A percentile compares a stretch with the other conserved stretches of the same genome.
Evolutionary conservation across 2,329 filamentous ascomycete species (phyloP).

Genomic region (Calonectria crousiana): DNA sequence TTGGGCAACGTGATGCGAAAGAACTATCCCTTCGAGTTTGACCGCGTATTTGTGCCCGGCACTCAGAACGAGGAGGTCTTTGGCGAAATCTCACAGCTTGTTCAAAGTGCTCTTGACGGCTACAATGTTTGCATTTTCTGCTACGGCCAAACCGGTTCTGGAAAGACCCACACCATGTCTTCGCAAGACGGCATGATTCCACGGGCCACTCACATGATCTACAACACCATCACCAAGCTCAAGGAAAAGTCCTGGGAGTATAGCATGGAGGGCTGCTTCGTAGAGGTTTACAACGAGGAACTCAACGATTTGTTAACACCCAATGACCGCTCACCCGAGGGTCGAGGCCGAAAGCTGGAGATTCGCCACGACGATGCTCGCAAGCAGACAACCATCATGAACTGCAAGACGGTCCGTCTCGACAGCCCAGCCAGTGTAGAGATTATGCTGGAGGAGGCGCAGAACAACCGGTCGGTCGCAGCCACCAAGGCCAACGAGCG

Average conservation of each 20-base stretch:
- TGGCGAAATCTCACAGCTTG: conserved; percentile 94
- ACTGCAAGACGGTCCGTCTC: conserved; percentile 81
- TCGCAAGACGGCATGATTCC: conserved; percentile 94
- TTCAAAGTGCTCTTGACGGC: conserved; percentile 95
- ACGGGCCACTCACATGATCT: conserved; percentile 91
- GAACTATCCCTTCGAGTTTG: conserved; percentile 89
- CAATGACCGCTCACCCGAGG: conserved; percentile 71
- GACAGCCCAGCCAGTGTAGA: conserved; percentile 86
- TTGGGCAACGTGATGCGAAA: conserved; percentile 82
- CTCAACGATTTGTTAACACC: conserved; percentile 85
- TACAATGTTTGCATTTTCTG: conserved; percentile 99
- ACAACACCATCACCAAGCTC: conserved; percentile 84
- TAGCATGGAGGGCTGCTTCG: conserved; percentile 92
- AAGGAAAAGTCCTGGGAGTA: conserved; percentile 95
- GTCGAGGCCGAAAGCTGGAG: conserved; percentile 84
- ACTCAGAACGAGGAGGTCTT: conserved; percentile 90
- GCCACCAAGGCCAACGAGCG: conserved; percentile 98
- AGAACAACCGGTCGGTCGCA: conserved; percentile 89
- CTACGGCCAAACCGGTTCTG: conserved; percentile 96
- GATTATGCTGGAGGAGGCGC: conserved; percentile 81
- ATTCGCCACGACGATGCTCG: conserved; percentile 87
- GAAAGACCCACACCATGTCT: conserved; percentile 98
- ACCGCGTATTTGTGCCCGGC: conserved; percentile 86
- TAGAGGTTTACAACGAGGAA: conserved; percentile 99
- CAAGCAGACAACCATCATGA: conserved; percentile 85